A percentile compares a stretch with the other conserved stretches of the same genome.
These are phyloP conservation scores for Pythium dissimile DNA, from an alignment of 352 stramenopile genomes.

Conservation along the genomic window DNA sequence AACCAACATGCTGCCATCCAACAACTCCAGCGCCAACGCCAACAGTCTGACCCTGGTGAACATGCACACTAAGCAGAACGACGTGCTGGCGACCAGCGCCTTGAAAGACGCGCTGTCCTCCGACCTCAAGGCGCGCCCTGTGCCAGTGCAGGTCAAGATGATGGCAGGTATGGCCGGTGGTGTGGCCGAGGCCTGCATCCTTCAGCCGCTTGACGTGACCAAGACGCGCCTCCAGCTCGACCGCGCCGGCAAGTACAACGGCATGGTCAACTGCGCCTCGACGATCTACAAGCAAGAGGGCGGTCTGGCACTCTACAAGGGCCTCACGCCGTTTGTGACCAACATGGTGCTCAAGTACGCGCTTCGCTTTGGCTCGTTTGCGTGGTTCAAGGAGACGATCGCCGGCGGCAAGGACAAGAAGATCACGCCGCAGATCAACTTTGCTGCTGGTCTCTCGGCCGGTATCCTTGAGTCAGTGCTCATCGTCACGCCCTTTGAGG, in stretches of 20 bases:
- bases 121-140: constrained; percentile 61
- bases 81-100: constrained; percentile 59
- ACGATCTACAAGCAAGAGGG: constrained; percentile 84
- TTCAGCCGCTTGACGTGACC: constrained; percentile 83
- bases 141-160: constrained; percentile 85
- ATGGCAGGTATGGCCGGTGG: constrained; percentile 81
- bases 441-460: constrained; percentile 87
- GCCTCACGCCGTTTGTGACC: constrained; percentile 79
- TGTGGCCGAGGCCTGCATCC: constrained; percentile 77
- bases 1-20: constrained; percentile 7
- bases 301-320: constrained; percentile 78
- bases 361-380: constrained; percentile 81
- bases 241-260: constrained; percentile 69
- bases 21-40: constrained; percentile 8
- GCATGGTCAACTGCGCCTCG: constrained; percentile 75
- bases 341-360: constrained; percentile 91
- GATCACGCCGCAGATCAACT: constrained; percentile 76
- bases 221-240: constrained; percentile 88
- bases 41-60: constrained; percentile 29
- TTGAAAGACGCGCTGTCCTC: constrained; percentile 73
- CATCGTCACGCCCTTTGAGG: constrained; percentile 97
- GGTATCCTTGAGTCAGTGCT: constrained; percentile 95
- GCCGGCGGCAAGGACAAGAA: constrained; percentile 64
- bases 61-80: constrained; percentile 21
- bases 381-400: constrained; percentile 85